Evolutionary conservation across 116 monocot genomes (phyloP).

Genomic region (Phalaenopsis hybrid): DNA sequence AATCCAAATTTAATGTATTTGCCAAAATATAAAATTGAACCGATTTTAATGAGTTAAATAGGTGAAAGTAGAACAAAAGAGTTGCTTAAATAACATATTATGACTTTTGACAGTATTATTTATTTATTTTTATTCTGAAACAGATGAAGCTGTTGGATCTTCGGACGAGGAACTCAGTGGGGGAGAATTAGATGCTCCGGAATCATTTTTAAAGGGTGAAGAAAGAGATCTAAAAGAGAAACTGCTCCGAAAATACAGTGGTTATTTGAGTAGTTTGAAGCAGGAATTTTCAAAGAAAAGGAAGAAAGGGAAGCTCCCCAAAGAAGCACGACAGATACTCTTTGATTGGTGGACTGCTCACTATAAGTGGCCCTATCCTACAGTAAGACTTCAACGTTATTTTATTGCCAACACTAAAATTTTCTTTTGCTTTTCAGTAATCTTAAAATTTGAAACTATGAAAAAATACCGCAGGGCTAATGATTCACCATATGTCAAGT

Average conservation of each 20-base stretch:
- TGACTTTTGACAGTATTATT: background rate
- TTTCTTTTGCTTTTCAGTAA: background rate
- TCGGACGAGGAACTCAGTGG: slow-evolving; percentile 40
- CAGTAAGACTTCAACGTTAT: slow-evolving; percentile 13
- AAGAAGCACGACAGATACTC: slow-evolving; percentile 39
- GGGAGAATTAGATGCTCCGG: slow-evolving; percentile 32
- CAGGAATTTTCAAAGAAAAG: slow-evolving; percentile 58
- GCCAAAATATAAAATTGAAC: no score
- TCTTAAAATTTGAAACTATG: background rate
- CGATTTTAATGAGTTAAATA: no score
- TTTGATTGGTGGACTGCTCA: slow-evolving; percentile 58
- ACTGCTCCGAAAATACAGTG: slow-evolving; percentile 51
- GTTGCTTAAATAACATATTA: background rate
- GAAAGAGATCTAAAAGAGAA: slow-evolving; percentile 47
- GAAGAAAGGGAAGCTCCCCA: slow-evolving; percentile 60
- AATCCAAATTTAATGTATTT: no score
- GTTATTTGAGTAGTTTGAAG: slow-evolving; percentile 47
- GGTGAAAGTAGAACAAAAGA: background rate
- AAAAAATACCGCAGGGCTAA: background rate
- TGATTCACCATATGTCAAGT: no score
- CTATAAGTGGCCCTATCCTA: slow-evolving; percentile 65
- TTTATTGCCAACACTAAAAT: background rate
- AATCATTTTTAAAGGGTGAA: slow-evolving; percentile 16
- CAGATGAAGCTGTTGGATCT: slow-evolving; percentile 41
- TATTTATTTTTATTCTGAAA: background rate